Evolutionary conservation across 2,329 filamentous ascomycete species (phyloP), one percentile per base, ranked within the genome.

Genomic region (Phaeoacremonium minimum): DNA sequence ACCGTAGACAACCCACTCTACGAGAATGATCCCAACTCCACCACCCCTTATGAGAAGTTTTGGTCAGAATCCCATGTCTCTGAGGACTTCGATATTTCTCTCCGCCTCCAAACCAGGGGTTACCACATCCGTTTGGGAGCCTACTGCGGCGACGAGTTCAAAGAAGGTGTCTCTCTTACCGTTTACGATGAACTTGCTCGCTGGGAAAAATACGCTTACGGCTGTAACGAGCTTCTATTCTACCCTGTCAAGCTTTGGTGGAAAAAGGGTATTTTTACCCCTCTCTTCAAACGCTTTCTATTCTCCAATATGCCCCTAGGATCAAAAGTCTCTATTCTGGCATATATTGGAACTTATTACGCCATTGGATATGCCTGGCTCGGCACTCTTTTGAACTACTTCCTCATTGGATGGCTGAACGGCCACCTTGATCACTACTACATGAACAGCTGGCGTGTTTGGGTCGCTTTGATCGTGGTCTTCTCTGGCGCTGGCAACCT

Each of bases 191-290:
- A 90, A 59, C 70, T 91, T 42, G 83, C 85, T 3, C 81, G 86
- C 38, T 91, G 86, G 85, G 85, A 91, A 54, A 91, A 91, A 61
- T 89, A 88, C 55, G 86, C 86, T 4, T 90, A 88, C 50, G 85
- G 85, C 22, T 90, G 86, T 63, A 87, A 85, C 57, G 85, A 90
- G 63, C 69, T 90, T 40, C 70, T 90, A 40, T 90, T 91, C 66
- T 75, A 90, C 53, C 86, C 86, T 4, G 67, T 90, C 43, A 73
- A 76, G 41, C 80, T 78, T 47, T 91, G 86, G 86, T 58, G 79
- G 30, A 80, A 73, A 55, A 75, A 73, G n/a, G 86, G 86, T 0
- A 86, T 86, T 18, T 86, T 91, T 56, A 91, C 86, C 4, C 80
- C 81, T 15, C 73, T 90, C 4, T 91, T 91, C 74, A 73, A 80